A percentile compares a stretch with the other conserved stretches of the same genome.
Conservation (phyloP, 2,329 filamentous ascomycete genomes). For the Periconia macrospinosa region DNA sequence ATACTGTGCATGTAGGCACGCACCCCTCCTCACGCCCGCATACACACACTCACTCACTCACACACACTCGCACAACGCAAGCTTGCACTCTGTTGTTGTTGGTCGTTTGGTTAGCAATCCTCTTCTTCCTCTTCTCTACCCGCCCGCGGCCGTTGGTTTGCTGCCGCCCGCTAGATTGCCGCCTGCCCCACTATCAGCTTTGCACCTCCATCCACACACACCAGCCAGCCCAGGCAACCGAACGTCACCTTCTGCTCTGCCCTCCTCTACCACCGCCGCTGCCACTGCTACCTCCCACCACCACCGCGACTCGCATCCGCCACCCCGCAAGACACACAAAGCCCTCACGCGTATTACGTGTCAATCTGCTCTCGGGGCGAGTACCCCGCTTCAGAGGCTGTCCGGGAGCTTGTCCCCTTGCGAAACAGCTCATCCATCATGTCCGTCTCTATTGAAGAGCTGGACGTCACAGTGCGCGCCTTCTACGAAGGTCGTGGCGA, state of each 20-base stretch:
- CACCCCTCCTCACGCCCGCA: no score
- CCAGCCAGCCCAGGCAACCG: slow-evolving; percentile 30
- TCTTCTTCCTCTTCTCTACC: not conserved
- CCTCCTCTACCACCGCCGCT: slow-evolving; percentile 5
- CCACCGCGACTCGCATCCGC: not conserved
- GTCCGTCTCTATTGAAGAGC: slow-evolving; percentile 81
- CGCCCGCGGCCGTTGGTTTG: no score
- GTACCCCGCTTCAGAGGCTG: slow-evolving; percentile 23
- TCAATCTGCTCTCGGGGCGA: slow-evolving; percentile 23
- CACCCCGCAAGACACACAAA: slow-evolving; percentile 1
- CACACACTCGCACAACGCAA: no score
- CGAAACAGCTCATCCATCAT: slow-evolving; percentile 49
- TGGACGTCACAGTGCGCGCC: slow-evolving; percentile 93
- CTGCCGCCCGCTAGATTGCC: no score
- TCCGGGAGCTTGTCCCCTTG: slow-evolving; percentile 38
- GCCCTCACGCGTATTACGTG: slow-evolving; percentile 8
- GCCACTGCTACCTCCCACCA: slow-evolving; percentile 13
- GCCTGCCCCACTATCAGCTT: slow-evolving; percentile 39
- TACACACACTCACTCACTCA: no score
- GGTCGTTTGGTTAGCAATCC: no score
- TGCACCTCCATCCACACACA: no score
- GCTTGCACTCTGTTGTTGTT: no score
- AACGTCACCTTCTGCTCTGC: slow-evolving; percentile 18
- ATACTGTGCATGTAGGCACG: no score
- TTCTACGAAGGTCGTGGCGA: slow-evolving; percentile 98